Base-by-base conservation (phyloP, 1,139 yeast genomes). In the Protomyces inouyei region DNA sequence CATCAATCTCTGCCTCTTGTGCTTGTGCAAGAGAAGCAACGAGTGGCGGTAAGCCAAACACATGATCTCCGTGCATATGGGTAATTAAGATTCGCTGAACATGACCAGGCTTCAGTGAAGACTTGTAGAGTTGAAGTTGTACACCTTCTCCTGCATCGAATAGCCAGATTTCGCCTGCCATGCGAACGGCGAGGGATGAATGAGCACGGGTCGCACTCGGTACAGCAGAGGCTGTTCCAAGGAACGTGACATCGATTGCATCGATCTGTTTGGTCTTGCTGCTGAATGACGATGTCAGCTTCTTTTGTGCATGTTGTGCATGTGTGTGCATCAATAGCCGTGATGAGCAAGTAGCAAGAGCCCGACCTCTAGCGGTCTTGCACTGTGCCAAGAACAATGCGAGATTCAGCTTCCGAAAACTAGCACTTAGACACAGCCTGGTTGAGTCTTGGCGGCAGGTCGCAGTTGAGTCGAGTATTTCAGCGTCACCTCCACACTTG, bases 61-160 rank as follows among this genome's bases (percentile, higher is more conserved):
- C 60, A 46, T 61, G 65, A 32, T 61, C 65, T 6, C 65, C 65
- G 37, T 61, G 65, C 56, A 61, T 53, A 55, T 61, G 65, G 14
- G 65, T 61, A 23, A 61, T 38, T 46, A 61, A 61, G 36, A 61
- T 61, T 14, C 56, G 38, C 14, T 25, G 40, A 32, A 61, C 61
- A 21, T 55, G 46, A 36, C 61, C 60, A 14, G 54, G 36, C 53
- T 37, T 55, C 8, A 61, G 12, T 8, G 48, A n/a, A 18, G 61
- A 55, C 38, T 54, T 53, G 14, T 59, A 23, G 25, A 61, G 56
- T 28, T 61, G 65, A 5, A 52, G 25, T 28, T 55, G 60, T 5
- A 53, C 51, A 18, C 52, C 52, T 23, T 61, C 65, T 4, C 65
- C 65, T 12, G 59, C 57, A 35, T 61, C 65, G 45, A 61, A 61